Percentiles rank a stretch among this genome's conserved stretches.
These are phyloP conservation scores for Puccinia hordei DNA, from an alignment of 1,284 basidiomycete species.

Conservation along the genomic window DNA sequence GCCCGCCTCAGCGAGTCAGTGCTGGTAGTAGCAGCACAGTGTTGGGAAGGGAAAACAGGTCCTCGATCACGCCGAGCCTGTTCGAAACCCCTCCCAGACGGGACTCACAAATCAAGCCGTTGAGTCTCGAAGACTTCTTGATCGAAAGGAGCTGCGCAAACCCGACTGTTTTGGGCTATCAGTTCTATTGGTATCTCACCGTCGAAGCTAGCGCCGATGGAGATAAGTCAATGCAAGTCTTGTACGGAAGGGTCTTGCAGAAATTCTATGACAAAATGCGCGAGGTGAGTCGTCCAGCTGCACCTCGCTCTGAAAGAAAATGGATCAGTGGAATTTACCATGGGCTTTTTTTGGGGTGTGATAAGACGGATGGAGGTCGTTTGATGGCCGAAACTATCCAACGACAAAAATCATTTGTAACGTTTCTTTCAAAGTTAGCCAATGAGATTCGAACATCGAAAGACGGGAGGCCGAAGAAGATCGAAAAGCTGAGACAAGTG, in stretches of 20 bases:
- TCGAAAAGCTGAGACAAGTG: constrained; percentile 83
- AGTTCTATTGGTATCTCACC: constrained; percentile 95
- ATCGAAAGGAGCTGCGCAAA: constrained; percentile 82
- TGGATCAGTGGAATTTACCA: constrained; percentile 19
- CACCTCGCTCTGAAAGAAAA: neutral
- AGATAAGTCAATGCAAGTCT: constrained; percentile 77
- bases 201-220: constrained; percentile 71
- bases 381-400: constrained; percentile 78
- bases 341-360: constrained; percentile 46
- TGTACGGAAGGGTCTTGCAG: constrained; percentile 86
- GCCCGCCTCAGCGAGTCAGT: constrained; percentile 34
- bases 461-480: constrained; percentile 92
- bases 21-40: constrained; percentile 60
- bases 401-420: constrained; percentile 81
- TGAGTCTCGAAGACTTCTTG: constrained; percentile 77
- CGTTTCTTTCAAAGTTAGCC: constrained; percentile 77
- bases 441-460: constrained; percentile 85
- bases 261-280: constrained; percentile 82
- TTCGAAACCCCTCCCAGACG: neutral
- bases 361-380: constrained; percentile 70
- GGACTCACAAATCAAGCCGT: constrained; percentile 73
- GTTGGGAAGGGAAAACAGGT: constrained; percentile 67
- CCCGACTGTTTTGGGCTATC: constrained; percentile 75
- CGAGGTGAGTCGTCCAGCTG: constrained; percentile 66
- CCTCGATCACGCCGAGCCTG: constrained; percentile 60